Conservation (phyloP, 2,329 filamentous ascomycete species). For the Lomentospora prolificans region DNA sequence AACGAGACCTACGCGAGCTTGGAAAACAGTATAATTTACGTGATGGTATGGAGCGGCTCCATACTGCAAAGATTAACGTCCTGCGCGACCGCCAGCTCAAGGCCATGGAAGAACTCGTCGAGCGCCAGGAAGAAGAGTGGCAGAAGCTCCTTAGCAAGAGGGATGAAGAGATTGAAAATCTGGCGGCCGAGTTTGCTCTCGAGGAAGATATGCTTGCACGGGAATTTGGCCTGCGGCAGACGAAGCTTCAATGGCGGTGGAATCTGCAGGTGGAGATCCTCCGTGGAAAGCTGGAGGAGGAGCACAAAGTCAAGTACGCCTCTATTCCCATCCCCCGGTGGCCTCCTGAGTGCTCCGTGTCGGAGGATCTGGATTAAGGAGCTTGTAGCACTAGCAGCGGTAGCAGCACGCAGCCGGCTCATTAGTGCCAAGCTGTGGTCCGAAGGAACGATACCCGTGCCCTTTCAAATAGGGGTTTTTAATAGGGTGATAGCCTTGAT, state of each 20-base stretch:
- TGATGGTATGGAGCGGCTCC: slow-evolving; percentile 48
- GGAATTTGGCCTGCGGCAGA: slow-evolving; percentile 35
- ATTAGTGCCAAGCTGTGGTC: not conserved
- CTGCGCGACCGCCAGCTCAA: slow-evolving; percentile 55
- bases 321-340: not conserved
- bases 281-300: slow-evolving; percentile 39
- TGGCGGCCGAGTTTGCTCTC: slow-evolving; percentile 34
- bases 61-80: slow-evolving; percentile 53
- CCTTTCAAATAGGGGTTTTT: too few species aligned
- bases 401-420: not conserved
- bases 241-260: slow-evolving; percentile 40
- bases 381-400: not conserved
- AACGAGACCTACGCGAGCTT: slow-evolving; percentile 48
- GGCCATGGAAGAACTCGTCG: slow-evolving; percentile 47
- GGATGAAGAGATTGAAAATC: slow-evolving; percentile 35
- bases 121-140: slow-evolving; percentile 43
- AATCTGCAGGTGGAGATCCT: slow-evolving; percentile 40
- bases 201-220: slow-evolving; percentile 39
- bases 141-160: slow-evolving; percentile 34
- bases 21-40: slow-evolving; percentile 51
- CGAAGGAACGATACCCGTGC: not conserved
- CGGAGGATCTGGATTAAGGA: not conserved
- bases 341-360: not conserved
- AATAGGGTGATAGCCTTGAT: too few species aligned
- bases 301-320: slow-evolving; percentile 33